A percentile compares a stretch with the other conserved stretches of the same genome.
Conservation (phyloP, 495 filamentous ascomycete genomes). For the Bathelium albidoporum region DNA sequence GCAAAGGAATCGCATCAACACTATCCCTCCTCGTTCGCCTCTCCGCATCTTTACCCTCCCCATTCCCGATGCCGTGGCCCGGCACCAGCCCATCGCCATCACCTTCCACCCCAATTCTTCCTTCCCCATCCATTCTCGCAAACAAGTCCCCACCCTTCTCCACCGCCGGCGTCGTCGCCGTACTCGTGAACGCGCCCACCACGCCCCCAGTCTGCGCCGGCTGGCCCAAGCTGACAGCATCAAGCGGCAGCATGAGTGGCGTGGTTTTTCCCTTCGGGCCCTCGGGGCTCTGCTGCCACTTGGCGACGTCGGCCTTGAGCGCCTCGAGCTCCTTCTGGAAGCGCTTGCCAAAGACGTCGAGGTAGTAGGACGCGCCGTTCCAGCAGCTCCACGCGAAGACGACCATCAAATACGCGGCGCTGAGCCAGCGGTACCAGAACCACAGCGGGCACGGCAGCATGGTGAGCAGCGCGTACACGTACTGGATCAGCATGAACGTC, state of each 20-base stretch:
- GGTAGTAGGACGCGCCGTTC: conserved; percentile 94
- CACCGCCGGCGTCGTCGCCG: background rate
- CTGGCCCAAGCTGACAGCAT: background rate
- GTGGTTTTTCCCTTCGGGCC: conserved; percentile 25
- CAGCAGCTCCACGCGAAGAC: conserved; percentile 88
- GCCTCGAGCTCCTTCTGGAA: conserved; percentile 95
- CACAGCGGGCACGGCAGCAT: conserved; percentile 92
- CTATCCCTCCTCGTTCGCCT: conserved; percentile 22
- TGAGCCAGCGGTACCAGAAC: conserved; percentile 84
- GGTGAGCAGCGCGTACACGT: conserved; percentile 75
- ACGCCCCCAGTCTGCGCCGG: background rate
- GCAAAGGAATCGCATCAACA: conserved; percentile 46
- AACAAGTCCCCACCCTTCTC: background rate
- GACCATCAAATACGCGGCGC: conserved; percentile 59
- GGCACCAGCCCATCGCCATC: background rate
- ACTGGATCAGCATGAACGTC: conserved; percentile 95
- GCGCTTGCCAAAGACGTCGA: conserved; percentile 90
- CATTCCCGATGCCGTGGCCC: background rate
- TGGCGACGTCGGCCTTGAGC: conserved; percentile 77
- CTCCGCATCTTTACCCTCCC: conserved; percentile 6
- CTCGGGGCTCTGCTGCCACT: conserved; percentile 54
- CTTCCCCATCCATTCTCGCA: background rate
- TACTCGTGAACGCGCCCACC: background rate
- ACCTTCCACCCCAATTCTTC: background rate
- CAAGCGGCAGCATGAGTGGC: background rate